Conservation (phyloP, 306 rosid species). For the Pachyrhizus erosus region DNA sequence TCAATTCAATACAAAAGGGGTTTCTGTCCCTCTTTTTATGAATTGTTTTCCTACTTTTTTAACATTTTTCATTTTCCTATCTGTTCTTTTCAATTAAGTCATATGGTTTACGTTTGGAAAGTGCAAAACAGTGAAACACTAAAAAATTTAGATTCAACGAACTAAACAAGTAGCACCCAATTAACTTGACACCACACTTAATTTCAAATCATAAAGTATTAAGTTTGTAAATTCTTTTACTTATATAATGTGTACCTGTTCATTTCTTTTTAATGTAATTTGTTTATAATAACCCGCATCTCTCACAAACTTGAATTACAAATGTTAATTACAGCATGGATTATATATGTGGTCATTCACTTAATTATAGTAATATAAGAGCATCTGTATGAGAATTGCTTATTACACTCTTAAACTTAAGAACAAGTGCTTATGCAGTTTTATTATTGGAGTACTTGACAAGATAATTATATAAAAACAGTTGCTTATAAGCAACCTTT, state of each 20-base stretch:
- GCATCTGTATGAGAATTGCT: neutral
- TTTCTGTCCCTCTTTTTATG: neutral
- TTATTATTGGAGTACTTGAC: neutral
- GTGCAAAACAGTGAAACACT: neutral
- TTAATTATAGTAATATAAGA: neutral
- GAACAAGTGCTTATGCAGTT: neutral
- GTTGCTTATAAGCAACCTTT: too few species aligned
- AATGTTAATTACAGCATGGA: neutral
- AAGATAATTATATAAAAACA: neutral
- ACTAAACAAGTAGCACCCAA: neutral
- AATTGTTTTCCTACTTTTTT: neutral
- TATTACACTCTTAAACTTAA: neutral
- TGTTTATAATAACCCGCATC: neutral
- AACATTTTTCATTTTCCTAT: neutral
- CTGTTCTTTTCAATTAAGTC: neutral
- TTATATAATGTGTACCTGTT: neutral
- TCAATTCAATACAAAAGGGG: neutral
- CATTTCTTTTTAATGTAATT: neutral
- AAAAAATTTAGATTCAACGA: neutral
- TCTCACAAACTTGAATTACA: neutral
- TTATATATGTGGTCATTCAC: neutral
- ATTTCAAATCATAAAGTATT: neutral
- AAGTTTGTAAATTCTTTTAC: neutral
- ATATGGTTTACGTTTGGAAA: neutral
- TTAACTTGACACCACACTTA: neutral